These are phyloP conservation scores for Oxytropis ochrocephala DNA, from an alignment of 306 rosid species.

Conservation along the genomic window DNA sequence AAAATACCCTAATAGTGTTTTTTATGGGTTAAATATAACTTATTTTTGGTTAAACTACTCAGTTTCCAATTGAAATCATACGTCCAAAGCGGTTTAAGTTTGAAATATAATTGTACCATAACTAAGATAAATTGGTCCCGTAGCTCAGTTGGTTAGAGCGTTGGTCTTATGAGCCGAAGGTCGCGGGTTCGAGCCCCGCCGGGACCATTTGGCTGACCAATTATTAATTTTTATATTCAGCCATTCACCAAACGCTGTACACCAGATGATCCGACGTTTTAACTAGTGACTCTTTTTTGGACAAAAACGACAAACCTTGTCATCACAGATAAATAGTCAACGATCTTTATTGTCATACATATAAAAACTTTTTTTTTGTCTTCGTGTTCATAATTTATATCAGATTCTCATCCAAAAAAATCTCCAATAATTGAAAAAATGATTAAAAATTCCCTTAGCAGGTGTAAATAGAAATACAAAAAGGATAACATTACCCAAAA, in stretches of 20 bases:
- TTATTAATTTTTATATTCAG: too few relatives aligned
- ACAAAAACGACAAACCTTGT: background rate
- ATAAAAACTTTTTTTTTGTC: background rate
- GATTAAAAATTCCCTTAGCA: background rate
- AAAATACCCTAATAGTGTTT: too few relatives aligned
- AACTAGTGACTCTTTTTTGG: too few relatives aligned
- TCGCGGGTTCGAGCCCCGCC: constrained; percentile 68
- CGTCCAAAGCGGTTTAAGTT: too few relatives aligned
- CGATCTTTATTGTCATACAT: background rate
- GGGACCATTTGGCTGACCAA: too few relatives aligned
- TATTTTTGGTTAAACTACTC: too few relatives aligned
- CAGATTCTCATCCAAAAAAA: background rate
- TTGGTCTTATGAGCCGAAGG: constrained; percentile 71
- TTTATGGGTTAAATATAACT: too few relatives aligned
- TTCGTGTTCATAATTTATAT: background rate
- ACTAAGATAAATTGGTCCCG: constrained; percentile 21
- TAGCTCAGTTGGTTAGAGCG: constrained; percentile 73
- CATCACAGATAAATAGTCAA: background rate
- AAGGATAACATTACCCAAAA: too few relatives aligned
- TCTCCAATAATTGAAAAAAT: background rate
- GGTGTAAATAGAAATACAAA: background rate
- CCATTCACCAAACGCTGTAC: too few relatives aligned
- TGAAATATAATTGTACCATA: too few relatives aligned
- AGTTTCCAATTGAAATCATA: too few relatives aligned
- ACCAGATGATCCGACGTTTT: constrained; percentile 17